phyloP scores from a whole-genome alignment of 176 grass and related monocot species.

The Oryza brachyantha region DNA sequence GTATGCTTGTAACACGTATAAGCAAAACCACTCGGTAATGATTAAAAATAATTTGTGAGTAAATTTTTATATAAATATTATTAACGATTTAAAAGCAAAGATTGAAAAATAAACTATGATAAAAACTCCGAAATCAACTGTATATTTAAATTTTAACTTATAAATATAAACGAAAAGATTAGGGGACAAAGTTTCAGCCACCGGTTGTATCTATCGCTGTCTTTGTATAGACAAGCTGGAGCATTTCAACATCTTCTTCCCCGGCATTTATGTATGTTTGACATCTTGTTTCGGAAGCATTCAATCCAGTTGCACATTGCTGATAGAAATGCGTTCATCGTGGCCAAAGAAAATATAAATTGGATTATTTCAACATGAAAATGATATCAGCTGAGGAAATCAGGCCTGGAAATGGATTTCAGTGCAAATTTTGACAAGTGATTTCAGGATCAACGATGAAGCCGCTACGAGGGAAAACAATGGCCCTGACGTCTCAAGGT shows the following conservation, averaged over 20 bases:
- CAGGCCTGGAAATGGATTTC: neutral
- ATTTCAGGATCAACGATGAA: neutral
- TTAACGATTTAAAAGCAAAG: too few species aligned
- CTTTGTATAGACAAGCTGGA: neutral
- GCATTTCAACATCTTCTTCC: neutral
- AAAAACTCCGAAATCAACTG: too few species aligned
- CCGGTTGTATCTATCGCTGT: neutral
- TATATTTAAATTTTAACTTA: too few species aligned
- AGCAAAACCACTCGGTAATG: too few species aligned
- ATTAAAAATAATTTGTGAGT: too few species aligned
- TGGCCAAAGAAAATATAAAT: neutral
- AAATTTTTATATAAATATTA: too few species aligned
- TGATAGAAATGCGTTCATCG: neutral
- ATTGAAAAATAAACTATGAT: too few species aligned
- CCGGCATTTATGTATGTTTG: conserved; percentile 13
- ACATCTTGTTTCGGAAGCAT: conserved; percentile 5
- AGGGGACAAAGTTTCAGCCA: neutral
- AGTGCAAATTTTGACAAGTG: neutral
- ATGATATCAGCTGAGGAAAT: neutral
- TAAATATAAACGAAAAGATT: too few species aligned
- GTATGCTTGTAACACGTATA: too few species aligned
- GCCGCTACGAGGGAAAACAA: neutral
- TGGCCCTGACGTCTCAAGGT: neutral
- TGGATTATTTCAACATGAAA: neutral
- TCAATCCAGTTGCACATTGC: neutral